phyloP scores from a whole-genome alignment of 164 flowering plant species.

The Vitis amurensis region DNA sequence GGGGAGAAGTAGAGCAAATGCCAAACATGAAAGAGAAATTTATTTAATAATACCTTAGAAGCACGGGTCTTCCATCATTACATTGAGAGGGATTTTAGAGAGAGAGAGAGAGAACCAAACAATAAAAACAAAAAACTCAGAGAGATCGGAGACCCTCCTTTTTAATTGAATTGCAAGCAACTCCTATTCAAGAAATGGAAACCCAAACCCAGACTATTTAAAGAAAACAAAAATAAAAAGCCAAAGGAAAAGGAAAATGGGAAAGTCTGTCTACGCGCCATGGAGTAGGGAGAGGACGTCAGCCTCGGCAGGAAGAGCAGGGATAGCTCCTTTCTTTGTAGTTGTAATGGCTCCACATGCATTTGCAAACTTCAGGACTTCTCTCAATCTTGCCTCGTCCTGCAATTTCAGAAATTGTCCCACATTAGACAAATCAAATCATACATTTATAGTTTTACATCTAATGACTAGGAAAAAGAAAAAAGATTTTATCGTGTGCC shows the following conservation, averaged over 20 bases:
- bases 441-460: background rate
- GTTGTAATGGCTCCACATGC: constrained; percentile 97
- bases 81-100: background rate
- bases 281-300: constrained; percentile 49
- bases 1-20: too few species aligned
- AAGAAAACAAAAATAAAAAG: constrained; percentile 1
- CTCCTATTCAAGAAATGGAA: background rate
- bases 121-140: background rate
- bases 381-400: constrained; percentile 73
- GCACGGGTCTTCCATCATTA: background rate
- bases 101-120: too few species aligned
- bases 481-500: too few species aligned
- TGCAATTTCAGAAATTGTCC: constrained; percentile 20
- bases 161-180: constrained; percentile 8
- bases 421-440: background rate
- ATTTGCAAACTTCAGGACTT: constrained; percentile 58
- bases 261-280: constrained; percentile 14
- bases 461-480: too few species aligned
- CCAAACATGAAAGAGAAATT: too few species aligned
- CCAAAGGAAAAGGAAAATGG: background rate
- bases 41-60: background rate
- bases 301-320: constrained; percentile 72
- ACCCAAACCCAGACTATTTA: background rate
- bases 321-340: constrained; percentile 94
- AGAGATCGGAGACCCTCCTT: background rate